These are phyloP conservation scores for Exophiala sideris DNA, from an alignment of 2,329 filamentous ascomycete species.

Conservation along the genomic window DNA sequence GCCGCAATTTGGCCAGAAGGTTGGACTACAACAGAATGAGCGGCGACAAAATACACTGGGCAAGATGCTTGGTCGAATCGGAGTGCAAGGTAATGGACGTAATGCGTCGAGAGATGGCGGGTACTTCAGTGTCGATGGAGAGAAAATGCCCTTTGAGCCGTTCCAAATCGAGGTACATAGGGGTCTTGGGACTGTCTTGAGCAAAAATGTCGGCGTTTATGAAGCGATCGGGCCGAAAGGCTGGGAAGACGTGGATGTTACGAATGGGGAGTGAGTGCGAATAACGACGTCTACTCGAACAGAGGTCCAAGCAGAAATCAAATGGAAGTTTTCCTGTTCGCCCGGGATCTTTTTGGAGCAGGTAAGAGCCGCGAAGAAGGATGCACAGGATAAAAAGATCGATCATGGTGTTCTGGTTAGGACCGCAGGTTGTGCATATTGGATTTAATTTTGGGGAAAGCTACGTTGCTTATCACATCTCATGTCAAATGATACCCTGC, in stretches of 20 bases:
- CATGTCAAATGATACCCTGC: no score
- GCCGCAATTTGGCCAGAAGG: conserved; percentile 50
- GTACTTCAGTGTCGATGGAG: conserved; percentile 92
- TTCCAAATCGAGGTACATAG: conserved; percentile 89
- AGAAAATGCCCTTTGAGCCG: conserved; percentile 77
- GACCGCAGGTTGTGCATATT: not conserved
- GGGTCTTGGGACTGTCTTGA: conserved; percentile 79
- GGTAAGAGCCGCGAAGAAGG: no score
- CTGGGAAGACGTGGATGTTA: conserved; percentile 19
- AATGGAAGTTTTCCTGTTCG: not conserved
- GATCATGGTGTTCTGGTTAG: no score
- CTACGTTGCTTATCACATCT: no score
- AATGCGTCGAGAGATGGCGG: conserved; percentile 60
- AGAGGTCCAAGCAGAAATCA: not conserved
- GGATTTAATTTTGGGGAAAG: no score
- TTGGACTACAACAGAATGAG: conserved; percentile 19
- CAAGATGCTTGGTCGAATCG: conserved; percentile 6
- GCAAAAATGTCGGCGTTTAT: conserved; percentile 67
- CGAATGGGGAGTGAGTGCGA: not conserved
- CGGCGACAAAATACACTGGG: conserved; percentile 5
- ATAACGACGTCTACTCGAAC: not conserved
- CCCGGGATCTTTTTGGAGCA: no score
- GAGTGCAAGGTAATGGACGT: not conserved
- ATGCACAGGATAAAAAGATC: not conserved
- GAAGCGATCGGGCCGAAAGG: conserved; percentile 47